Evolutionary conservation across 108 stramenopile genomes (phyloP), one percentile per base, ranked within the genome.

Genomic region (Aurantiochytrium sp.): DNA sequence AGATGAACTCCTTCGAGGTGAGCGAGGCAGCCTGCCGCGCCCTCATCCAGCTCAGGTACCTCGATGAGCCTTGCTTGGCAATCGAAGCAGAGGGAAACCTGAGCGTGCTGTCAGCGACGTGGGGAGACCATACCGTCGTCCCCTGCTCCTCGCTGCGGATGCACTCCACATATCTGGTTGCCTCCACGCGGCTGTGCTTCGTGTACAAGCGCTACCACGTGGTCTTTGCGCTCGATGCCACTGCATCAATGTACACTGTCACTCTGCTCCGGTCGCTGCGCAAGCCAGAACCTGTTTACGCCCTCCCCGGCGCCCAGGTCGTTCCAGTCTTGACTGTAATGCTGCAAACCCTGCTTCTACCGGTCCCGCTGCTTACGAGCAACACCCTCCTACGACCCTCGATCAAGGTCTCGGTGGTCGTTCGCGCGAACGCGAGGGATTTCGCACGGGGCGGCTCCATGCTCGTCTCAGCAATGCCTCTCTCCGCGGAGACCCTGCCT

Each of bases 131-230:
- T 12, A 1, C 73, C 45, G 4, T 81, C 42, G 24, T 48, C 8
- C 15, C 39, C 8, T 24, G 8, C 19, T 0, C 27, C 36, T 24
- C 73, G 19, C 10, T 0, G 21, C 21, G 45, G 17, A 22, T 24
- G 10, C 19, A 6, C 36, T 22, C 45, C 27, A 24, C 39, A 12
- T 30, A 30, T 30, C 21, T 81, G 21, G 73, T 81, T 4, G 45
- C 39, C 12, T 48, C 39, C 15, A 81, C 73, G 19, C 73, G 73
- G 27, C 6, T 81, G 0, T 81, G 73, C 73, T 81, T 81, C 45
- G 73, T 81, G 15, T 81, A 81, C 45, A 41, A 30, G 12, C 39
- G 73, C 21, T 81, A 81, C 30, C 73, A 81, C 32, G 73, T 81
- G 15, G 45, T 48, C 42, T 81, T 81, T 48, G 45, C 45, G 42